Evolutionary conservation across 228 moss, liverwort and hornwort genomes (phyloP).

Genomic region (Sphagnum fallax): DNA sequence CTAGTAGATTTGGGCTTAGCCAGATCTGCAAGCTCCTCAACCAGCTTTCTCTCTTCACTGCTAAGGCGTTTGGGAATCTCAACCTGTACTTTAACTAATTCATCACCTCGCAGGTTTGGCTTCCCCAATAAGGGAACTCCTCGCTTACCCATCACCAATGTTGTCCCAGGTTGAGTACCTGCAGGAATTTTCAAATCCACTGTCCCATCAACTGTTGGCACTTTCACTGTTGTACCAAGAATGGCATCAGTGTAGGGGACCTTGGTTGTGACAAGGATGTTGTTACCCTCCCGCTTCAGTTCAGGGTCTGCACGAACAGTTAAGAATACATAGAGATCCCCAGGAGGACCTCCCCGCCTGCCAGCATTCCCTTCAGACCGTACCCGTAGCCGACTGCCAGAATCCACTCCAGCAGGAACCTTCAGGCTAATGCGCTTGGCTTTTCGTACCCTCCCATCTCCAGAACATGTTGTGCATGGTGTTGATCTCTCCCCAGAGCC

Average conservation of each 20-base stretch:
- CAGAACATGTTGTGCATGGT: constrained; percentile 81
- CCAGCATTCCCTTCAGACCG: constrained; percentile 88
- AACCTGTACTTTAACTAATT: constrained; percentile 80
- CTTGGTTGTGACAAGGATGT: constrained; percentile 67
- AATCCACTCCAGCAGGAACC: constrained; percentile 92
- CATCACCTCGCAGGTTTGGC: constrained; percentile 80
- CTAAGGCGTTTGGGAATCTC: constrained; percentile 89
- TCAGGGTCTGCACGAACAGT: constrained; percentile 69
- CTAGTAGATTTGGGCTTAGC: constrained; percentile 75
- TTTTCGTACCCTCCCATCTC: constrained; percentile 72
- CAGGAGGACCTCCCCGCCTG: constrained; percentile 77
- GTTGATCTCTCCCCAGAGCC: constrained; percentile 79
- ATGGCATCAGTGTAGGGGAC: constrained; percentile 88
- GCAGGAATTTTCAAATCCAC: constrained; percentile 89
- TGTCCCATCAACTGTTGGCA: constrained; percentile 79
- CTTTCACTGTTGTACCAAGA: constrained; percentile 81
- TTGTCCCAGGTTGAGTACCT: constrained; percentile 93
- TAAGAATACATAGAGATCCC: constrained; percentile 89
- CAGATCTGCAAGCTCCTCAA: constrained; percentile 87
- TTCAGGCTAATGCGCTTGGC: constrained; percentile 80
- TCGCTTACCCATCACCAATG: constrained; percentile 83
- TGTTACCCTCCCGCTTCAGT: constrained; percentile 83
- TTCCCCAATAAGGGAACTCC: constrained; percentile 88
- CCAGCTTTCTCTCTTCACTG: constrained; percentile 71
- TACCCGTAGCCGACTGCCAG: constrained; percentile 79